Conservation (phyloP, 805 yeast species). For the Sugiyamaella mastotermitis region DNA sequence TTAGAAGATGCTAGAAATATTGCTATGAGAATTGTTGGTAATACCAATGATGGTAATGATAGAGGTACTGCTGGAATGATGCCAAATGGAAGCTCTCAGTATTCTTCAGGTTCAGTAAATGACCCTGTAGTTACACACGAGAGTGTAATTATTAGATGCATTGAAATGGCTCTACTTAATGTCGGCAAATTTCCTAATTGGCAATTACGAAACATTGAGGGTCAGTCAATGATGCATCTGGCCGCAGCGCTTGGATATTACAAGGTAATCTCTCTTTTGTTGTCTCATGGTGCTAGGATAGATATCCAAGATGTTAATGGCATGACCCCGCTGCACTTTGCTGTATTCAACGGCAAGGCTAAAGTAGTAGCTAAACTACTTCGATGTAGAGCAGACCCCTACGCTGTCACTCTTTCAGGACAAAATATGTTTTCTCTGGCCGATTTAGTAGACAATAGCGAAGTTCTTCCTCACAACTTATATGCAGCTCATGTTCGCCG, state of each 20-base stretch:
- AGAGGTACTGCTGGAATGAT: conserved; percentile 1
- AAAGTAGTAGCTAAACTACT: conserved; percentile 56
- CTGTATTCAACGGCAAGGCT: conserved; percentile 70
- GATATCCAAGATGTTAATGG: conserved; percentile 78
- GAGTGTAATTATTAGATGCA: conserved; percentile 33
- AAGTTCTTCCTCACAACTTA: conserved; percentile 17
- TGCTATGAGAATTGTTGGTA: conserved; percentile 85
- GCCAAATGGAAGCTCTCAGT: neutral
- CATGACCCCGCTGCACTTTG: conserved; percentile 82
- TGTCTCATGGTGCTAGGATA: conserved; percentile 51
- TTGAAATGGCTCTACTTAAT: conserved; percentile 26
- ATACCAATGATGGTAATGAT: conserved; percentile 19
- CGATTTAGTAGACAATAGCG: conserved; percentile 16
- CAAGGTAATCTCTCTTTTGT: conserved; percentile 54
- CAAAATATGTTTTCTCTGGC: conserved; percentile 28
- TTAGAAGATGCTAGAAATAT: conserved; percentile 92
- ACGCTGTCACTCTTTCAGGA: conserved; percentile 47
- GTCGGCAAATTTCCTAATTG: conserved; percentile 68
- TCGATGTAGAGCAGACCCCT: conserved; percentile 58
- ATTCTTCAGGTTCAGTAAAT: conserved; percentile 16
- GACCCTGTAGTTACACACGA: conserved; percentile 48
- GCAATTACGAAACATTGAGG: conserved; percentile 46
- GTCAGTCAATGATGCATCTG: conserved; percentile 84
- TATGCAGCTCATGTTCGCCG: conserved; percentile 11
- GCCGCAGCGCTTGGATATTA: conserved; percentile 74